Evolutionary conservation across 129 eudicot genomes (phyloP).

Genomic region (Glebionis coronaria): DNA sequence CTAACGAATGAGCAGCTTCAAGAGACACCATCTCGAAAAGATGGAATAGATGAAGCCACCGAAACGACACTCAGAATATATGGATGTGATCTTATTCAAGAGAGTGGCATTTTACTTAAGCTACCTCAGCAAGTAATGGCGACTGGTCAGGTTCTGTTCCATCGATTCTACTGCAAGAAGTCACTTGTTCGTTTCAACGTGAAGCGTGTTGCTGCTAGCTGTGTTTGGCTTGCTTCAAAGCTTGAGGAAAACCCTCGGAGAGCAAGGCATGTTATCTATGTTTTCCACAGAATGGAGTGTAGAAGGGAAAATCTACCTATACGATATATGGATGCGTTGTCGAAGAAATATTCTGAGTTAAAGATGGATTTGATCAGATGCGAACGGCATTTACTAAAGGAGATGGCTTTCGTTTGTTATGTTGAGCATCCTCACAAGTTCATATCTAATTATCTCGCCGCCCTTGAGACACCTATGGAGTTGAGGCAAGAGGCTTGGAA

Average conservation of each 20-base stretch:
- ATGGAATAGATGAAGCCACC: slow-evolving; percentile 78
- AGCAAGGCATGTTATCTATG: slow-evolving; percentile 75
- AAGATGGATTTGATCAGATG: slow-evolving; percentile 73
- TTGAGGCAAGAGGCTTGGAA: slow-evolving; percentile 95
- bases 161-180: slow-evolving; percentile 93
- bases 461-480: slow-evolving; percentile 73
- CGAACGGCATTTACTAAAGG: slow-evolving; percentile 77
- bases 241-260: slow-evolving; percentile 82
- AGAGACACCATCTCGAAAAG: slow-evolving; percentile 78
- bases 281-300: slow-evolving; percentile 85
- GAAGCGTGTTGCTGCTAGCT: slow-evolving; percentile 94
- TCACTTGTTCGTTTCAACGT: slow-evolving; percentile 88
- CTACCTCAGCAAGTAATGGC: slow-evolving; percentile 99
- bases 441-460: slow-evolving; percentile 79
- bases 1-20: slow-evolving; percentile 64
- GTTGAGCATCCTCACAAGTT: slow-evolving; percentile 95
- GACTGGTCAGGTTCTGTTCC: slow-evolving; percentile 86
- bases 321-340: slow-evolving; percentile 61
- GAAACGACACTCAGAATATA: slow-evolving; percentile 76
- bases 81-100: slow-evolving; percentile 98
- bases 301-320: slow-evolving; percentile 79
- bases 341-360: slow-evolving; percentile 74
- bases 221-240: slow-evolving; percentile 95
- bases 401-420: slow-evolving; percentile 91
- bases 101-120: slow-evolving; percentile 85